Percentiles rank a stretch among this genome's conserved stretches.
These are phyloP conservation scores for Solanum stenotomum DNA, from an alignment of 257 asterid genomes.

Conservation along the genomic window DNA sequence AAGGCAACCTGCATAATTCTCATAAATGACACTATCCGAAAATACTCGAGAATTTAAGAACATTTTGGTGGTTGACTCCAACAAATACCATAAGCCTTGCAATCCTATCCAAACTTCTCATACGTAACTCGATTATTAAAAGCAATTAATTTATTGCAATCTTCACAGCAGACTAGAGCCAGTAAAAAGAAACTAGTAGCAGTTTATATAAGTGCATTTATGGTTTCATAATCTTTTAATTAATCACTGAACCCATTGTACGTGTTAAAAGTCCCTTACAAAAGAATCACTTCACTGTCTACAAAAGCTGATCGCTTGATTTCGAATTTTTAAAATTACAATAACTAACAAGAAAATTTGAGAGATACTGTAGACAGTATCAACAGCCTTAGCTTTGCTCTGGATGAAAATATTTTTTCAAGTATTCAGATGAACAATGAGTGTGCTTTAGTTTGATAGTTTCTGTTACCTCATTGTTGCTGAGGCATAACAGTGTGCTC, in stretches of 20 bases:
- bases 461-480: conserved; percentile 12
- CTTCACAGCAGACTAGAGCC: neutral
- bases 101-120: neutral
- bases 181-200: neutral
- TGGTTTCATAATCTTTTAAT: neutral
- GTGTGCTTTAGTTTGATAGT: conserved; percentile 5
- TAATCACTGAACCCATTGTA: neutral
- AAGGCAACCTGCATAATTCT: neutral
- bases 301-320: neutral
- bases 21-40: neutral
- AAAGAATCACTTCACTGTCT: conserved; percentile 5
- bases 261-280: neutral
- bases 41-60: neutral
- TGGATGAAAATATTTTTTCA: conserved; percentile 18
- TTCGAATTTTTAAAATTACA: conserved; percentile 8
- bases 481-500: conserved; percentile 9
- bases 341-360: conserved; percentile 17
- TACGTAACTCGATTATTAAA: neutral
- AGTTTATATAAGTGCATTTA: neutral
- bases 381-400: conserved; percentile 32
- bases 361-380: conserved; percentile 10
- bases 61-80: neutral
- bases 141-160: neutral
- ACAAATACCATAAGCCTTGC: neutral
- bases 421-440: conserved; percentile 9